phyloP scores from a whole-genome alignment of 140 eudicot genomes.

The Stevia rebaudiana region DNA sequence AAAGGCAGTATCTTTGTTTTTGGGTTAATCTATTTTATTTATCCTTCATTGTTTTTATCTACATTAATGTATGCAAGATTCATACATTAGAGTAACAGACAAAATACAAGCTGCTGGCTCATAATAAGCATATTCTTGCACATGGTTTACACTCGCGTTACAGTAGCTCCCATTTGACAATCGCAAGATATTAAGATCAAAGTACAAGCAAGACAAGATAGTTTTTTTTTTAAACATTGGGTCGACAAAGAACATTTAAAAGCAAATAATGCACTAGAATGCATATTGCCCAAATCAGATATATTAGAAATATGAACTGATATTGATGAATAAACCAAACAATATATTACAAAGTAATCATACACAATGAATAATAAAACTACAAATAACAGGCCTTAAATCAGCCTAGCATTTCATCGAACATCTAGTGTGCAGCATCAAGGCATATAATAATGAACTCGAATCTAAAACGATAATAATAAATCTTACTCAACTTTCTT shows the following conservation, averaged over 20 bases:
- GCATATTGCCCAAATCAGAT: not conserved
- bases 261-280: not conserved
- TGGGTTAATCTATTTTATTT: conserved; percentile 11
- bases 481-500: not conserved
- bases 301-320: not conserved
- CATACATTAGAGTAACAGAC: conserved; percentile 58
- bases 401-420: not conserved
- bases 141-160: conserved; percentile 43
- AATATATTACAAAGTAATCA: conserved; percentile 2
- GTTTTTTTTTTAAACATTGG: no score
- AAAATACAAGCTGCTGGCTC: conserved; percentile 40
- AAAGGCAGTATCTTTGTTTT: conserved; percentile 18
- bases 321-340: not conserved
- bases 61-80: conserved; percentile 32
- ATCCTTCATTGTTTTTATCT: conserved; percentile 1
- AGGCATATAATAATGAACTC: not conserved
- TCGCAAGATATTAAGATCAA: conserved; percentile 47
- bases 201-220: conserved; percentile 68
- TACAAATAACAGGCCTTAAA: not conserved
- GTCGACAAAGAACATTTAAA: not conserved
- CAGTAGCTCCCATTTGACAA: conserved; percentile 37
- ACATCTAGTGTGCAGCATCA: not conserved
- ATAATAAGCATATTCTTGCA: conserved; percentile 39
- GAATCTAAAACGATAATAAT: not conserved
- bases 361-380: not conserved